phyloP scores from a whole-genome alignment of 2,329 filamentous ascomycete species.

The Plectosphaerella plurivora region DNA sequence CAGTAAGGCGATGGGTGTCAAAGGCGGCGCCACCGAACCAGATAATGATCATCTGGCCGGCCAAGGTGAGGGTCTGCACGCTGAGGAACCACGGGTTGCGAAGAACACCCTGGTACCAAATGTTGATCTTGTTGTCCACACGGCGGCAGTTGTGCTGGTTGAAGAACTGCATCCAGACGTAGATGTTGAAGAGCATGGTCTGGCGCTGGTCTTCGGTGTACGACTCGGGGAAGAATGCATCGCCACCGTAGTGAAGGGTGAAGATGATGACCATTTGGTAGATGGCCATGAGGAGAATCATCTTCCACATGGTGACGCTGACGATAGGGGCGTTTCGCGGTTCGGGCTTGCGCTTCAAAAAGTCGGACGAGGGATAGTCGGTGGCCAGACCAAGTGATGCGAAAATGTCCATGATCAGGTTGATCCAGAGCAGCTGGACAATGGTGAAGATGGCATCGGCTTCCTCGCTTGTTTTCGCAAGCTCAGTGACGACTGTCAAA shows the following conservation, averaged over 20 bases:
- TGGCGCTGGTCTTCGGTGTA: slow-evolving; percentile 35
- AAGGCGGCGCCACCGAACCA: slow-evolving; percentile 67
- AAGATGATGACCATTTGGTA: slow-evolving; percentile 65
- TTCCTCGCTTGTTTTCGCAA: slow-evolving; percentile 23
- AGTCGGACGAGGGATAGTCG: slow-evolving; percentile 28
- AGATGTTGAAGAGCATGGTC: slow-evolving; percentile 79
- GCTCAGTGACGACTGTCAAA: slow-evolving; percentile 53
- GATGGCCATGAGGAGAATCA: slow-evolving; percentile 71
- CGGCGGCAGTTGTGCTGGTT: slow-evolving; percentile 80
- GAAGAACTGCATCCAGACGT: slow-evolving; percentile 89
- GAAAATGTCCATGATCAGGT: slow-evolving; percentile 57
- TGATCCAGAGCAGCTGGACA: slow-evolving; percentile 57
- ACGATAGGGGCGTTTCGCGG: slow-evolving; percentile 36
- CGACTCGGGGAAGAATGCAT: slow-evolving; percentile 36
- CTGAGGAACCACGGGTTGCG: slow-evolving; percentile 73
- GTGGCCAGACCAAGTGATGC: slow-evolving; percentile 46
- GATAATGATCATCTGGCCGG: slow-evolving; percentile 67
- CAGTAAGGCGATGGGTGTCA: slow-evolving; percentile 55
- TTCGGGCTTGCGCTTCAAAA: slow-evolving; percentile 26
- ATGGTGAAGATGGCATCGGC: slow-evolving; percentile 50
- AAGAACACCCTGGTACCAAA: slow-evolving; percentile 68
- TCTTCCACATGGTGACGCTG: slow-evolving; percentile 75
- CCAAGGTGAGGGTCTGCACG: slow-evolving; percentile 63
- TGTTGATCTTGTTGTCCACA: slow-evolving; percentile 78
- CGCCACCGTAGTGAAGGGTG: slow-evolving; percentile 55